Evolutionary conservation across 164 flowering plant species (phyloP), one percentile per base, ranked within the genome.

Genomic region (Sextonia rubra): DNA sequence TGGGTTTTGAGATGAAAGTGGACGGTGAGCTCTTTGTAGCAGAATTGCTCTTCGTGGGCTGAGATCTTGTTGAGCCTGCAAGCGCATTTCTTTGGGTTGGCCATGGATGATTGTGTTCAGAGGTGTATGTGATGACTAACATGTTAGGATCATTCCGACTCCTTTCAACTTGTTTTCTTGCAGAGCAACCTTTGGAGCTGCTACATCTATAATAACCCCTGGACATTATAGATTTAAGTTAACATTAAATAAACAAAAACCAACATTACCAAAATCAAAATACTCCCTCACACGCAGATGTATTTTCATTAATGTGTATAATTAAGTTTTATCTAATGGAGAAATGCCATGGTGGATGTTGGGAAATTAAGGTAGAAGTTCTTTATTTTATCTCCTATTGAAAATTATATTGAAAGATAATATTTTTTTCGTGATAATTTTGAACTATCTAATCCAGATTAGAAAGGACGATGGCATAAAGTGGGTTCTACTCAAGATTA

Each of bases 71-170:
- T 3, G 96, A 92, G 32, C 97, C 97, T 0, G 97, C 97, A 5
- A 92, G 89, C 1, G 97, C 97, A 62, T 92, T 92, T 80, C 97
- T 82, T 64, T 92, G 97, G 0, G 98, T 92, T 12, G 98, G 98
- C 98, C 98, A 92, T 58, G 98, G 97, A 72, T 93, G 98, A 77
- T 93, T 93, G 81, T 93, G 98, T 77, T 93, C 98, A 14, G 94
- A 93, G 3, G 98, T 93, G 86, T 93, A 93, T 26, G 98, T 91
- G 56, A 93, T 93, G 8, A 91, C 97, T 65, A 93, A 68, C 98
- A 93, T 91, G 83, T 88, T 93, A 0, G 98, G 94, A 81, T 93
- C 98, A 2, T 88, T 86, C 67, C 97, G 80, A 85, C 98, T 91
- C 27, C 97, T 64, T 78, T 92, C 98, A 0, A 92, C 98, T 79